phyloP scores from a whole-genome alignment of 345 rosid species.

The Eucalyptus albens region DNA sequence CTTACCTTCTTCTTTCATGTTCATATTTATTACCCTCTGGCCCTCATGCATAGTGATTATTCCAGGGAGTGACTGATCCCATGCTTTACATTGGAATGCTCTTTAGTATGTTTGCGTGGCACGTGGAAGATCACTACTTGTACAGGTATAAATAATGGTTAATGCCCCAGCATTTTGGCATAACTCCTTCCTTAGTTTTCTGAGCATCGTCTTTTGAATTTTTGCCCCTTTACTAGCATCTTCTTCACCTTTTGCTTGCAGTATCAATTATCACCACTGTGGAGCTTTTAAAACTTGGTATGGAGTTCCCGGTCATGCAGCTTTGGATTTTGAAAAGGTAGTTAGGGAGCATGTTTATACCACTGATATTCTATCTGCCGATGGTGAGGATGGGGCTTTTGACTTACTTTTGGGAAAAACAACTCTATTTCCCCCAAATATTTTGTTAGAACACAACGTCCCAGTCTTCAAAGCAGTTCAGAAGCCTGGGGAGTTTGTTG shows the following conservation, averaged over 20 bases:
- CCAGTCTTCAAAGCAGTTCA: conserved; percentile 98
- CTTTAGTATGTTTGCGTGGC: conserved; percentile 99
- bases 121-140: conserved; percentile 97
- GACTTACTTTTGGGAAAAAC: conserved; percentile 97
- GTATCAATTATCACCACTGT: conserved; percentile 97
- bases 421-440: conserved; percentile 87
- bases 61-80: conserved; percentile 99
- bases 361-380: conserved; percentile 54
- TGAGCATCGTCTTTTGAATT: background rate
- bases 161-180: background rate
- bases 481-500: conserved; percentile 90
- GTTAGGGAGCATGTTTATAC: conserved; percentile 78
- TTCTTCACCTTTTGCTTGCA: conserved; percentile 9
- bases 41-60: background rate
- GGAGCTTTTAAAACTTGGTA: conserved; percentile 99
- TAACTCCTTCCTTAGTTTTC: background rate
- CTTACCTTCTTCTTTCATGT: background rate
- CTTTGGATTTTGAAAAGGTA: conserved; percentile 84
- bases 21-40: background rate
- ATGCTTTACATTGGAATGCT: conserved; percentile 99
- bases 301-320: conserved; percentile 94
- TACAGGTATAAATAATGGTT: conserved; percentile 49
- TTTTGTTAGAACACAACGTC: conserved; percentile 68
- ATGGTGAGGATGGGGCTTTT: conserved; percentile 95
- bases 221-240: background rate